Conservation (phyloP, 495 filamentous ascomycete genomes). For the Hypoxylon fragiforme region DNA sequence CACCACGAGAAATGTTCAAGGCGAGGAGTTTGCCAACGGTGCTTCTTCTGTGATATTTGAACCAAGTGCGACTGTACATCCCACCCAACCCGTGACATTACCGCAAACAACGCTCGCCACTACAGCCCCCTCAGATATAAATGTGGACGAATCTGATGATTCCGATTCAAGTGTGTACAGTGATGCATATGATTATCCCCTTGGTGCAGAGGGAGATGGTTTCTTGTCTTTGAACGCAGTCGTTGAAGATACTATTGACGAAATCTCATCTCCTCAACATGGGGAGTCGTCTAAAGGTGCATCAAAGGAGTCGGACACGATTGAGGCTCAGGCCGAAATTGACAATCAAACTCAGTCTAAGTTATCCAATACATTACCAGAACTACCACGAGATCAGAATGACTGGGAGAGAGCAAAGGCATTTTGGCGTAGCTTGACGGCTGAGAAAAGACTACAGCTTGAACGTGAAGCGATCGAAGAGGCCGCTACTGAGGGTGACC, state of each 20-base stretch:
- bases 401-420: constrained; percentile 66
- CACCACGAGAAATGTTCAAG: not conserved
- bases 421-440: constrained; percentile 66
- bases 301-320: not conserved
- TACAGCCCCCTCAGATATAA: constrained; percentile 6
- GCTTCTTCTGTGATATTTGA: constrained; percentile 22
- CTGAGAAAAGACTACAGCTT: constrained; percentile 58
- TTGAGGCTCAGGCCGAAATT: not conserved
- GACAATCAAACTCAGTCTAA: constrained; percentile 5
- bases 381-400: constrained; percentile 26
- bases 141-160: constrained; percentile 20
- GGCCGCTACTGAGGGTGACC: constrained; percentile 49
- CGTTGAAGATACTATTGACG: constrained; percentile 60
- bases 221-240: constrained; percentile 87
- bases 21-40: not conserved
- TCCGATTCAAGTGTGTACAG: constrained; percentile 71
- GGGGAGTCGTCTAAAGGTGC: constrained; percentile 2
- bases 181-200: constrained; percentile 80
- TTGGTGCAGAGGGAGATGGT: constrained; percentile 68
- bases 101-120: constrained; percentile 33
- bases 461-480: constrained; percentile 57
- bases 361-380: not conserved
- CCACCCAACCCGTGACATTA: constrained; percentile 8
- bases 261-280: constrained; percentile 12
- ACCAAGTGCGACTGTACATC: constrained; percentile 18